Base-by-base conservation (phyloP, 148 eudicot genomes). In the Dianthus caryophyllus region DNA sequence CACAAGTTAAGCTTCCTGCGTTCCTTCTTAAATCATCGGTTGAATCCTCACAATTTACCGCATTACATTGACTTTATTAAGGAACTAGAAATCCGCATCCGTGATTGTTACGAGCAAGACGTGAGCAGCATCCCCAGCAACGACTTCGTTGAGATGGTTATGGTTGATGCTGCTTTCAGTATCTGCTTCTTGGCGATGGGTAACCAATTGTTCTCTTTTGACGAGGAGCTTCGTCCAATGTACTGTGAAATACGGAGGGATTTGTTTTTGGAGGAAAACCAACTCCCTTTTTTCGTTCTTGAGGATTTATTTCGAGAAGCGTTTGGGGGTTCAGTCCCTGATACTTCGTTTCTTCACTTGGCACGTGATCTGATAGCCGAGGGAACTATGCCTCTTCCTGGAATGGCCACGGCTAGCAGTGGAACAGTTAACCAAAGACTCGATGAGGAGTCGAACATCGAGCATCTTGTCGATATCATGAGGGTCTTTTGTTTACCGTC, bases 231-330 rank as follows among this genome's bases (percentile, higher is more conserved):
- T 31, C 15, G 17, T 0, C 48, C 31, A 20, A 9, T 67, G 52
- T 38, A 54, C 6, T 9, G 18, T 48, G 39, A 26, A 24, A 30
- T 65, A 6, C 18, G 17, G 18, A 58, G 30, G 2, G 77, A 76
- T 33, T 10, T 70, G 55, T 24, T 46, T 10, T 30, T 70, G 21
- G 51, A 46, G 15, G 78, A 70, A 39, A 70, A 75, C 51, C 78
- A 75, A 48, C 63, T 75, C 30, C 74, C 74, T 10, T 70, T 48
- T 57, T 70, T 75, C 65, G 25, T 65, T 20, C 61, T 75, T 8
- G 30, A 74, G 20, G 49, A 2, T 2, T 6, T 74, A 5, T 68
- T 41, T 41, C 30, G 68, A 55, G 18, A 41, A 24, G 77, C 64
- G 17, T 61, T 62, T 5, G 24, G 15, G 29, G 30, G 4, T 9